These are phyloP conservation scores for Tolypocladium endophyticum DNA, from an alignment of 2,329 filamentous ascomycete species.

Conservation along the genomic window DNA sequence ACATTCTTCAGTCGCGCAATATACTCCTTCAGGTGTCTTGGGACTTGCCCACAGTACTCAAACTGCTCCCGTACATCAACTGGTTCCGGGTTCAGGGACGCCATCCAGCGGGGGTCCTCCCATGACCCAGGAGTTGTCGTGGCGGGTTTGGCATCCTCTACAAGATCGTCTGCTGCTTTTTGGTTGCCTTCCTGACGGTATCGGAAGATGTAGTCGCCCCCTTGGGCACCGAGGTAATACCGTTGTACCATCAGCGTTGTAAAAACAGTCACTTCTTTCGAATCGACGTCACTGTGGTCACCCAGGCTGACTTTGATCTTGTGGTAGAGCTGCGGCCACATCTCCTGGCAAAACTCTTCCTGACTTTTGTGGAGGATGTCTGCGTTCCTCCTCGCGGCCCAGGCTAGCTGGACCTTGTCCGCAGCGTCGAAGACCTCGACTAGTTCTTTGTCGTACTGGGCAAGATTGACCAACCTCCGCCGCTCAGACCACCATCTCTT, in stretches of 20 bases:
- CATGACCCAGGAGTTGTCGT: not conserved
- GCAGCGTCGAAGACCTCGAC: not conserved
- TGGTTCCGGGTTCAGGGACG: not conserved
- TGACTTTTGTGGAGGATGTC: not conserved
- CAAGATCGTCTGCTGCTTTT: not conserved
- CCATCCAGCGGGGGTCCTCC: not conserved
- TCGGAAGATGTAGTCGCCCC: conserved; percentile 17
- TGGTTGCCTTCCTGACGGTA: conserved; percentile 1
- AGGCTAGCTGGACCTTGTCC: not conserved
- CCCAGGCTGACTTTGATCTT: not conserved
- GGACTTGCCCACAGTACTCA: conserved; percentile 12
- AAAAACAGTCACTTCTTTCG: not conserved
- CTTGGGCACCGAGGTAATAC: conserved; percentile 14
- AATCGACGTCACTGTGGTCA: not conserved
- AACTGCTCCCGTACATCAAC: not conserved
- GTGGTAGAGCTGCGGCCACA: not conserved
- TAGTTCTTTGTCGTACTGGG: not conserved
- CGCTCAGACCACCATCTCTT: not conserved
- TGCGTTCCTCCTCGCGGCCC: not conserved
- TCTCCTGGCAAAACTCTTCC: not conserved
- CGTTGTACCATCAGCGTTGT: not conserved
- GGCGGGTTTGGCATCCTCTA: not conserved
- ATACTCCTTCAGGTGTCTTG: conserved; percentile 9
- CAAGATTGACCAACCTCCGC: not conserved
- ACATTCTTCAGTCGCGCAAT: conserved; percentile 5